Conservation (phyloP, 208 protist species). For the Kentomonas sorsogonicus region DNA sequence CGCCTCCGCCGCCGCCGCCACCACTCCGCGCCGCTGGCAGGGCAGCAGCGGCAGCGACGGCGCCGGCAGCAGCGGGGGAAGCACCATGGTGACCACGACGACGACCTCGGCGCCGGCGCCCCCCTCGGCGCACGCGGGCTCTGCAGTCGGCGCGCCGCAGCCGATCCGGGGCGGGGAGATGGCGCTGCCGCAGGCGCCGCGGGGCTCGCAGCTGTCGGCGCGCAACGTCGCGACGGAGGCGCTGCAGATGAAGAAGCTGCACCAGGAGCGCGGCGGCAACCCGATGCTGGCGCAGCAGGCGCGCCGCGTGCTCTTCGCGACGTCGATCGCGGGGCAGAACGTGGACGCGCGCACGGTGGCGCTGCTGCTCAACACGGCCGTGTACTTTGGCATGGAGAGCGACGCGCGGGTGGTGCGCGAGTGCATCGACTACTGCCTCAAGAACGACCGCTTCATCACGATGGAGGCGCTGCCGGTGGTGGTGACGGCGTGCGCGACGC, state of each 20-base stretch:
- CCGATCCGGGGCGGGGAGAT: conserved; percentile 53
- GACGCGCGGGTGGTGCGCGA: conserved; percentile 87
- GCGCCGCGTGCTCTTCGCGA: conserved; percentile 84
- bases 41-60: too few species aligned
- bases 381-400: conserved; percentile 93
- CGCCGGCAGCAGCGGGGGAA: too few species aligned
- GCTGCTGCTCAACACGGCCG: conserved; percentile 83
- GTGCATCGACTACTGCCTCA: conserved; percentile 88
- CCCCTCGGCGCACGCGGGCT: too few species aligned
- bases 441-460: conserved; percentile 86
- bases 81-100: too few species aligned
- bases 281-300: conserved; percentile 90
- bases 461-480: conserved; percentile 82
- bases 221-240: conserved; percentile 85
- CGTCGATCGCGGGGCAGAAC: conserved; percentile 79
- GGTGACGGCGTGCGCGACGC: conserved; percentile 84
- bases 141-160: conserved; percentile 13
- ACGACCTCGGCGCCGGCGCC: too few species aligned
- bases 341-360: conserved; percentile 83
- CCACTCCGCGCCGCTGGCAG: too few species aligned
- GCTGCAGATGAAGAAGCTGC: conserved; percentile 90
- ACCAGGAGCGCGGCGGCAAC: conserved; percentile 83
- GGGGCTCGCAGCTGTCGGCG: conserved; percentile 77
- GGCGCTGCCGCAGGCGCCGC: conserved; percentile 55
- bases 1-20: too few species aligned